Conservation (phyloP, 805 yeast genomes). For the Starmerella lactis-condensi region DNA sequence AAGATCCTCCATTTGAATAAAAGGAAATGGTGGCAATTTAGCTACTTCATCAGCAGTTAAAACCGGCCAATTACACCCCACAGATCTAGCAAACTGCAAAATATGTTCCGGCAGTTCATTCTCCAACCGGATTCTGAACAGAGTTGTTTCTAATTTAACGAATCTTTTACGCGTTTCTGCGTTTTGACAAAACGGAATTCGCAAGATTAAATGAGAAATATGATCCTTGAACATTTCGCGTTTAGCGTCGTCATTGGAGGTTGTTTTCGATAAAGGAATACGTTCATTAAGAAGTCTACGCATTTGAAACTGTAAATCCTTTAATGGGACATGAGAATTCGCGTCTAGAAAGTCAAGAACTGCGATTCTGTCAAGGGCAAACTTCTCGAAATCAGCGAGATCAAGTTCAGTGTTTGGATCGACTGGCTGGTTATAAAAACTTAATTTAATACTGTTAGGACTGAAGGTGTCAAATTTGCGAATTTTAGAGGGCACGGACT, state of each 20-base stretch:
- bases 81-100: constrained; percentile 42
- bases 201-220: constrained; percentile 71
- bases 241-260: no score
- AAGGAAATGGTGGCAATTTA: constrained; percentile 35
- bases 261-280: constrained; percentile 36
- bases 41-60: constrained; percentile 45
- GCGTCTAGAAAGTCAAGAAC: constrained; percentile 72
- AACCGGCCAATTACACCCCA: constrained; percentile 54
- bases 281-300: constrained; percentile 45
- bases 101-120: constrained; percentile 49
- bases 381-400: constrained; percentile 75
- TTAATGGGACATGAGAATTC: constrained; percentile 28
- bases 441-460: constrained; percentile 27
- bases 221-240: constrained; percentile 73
- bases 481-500: background rate
- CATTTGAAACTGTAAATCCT: constrained; percentile 45
- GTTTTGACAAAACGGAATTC: constrained; percentile 70
- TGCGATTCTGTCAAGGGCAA: constrained; percentile 86
- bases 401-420: constrained; percentile 81
- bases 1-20: background rate
- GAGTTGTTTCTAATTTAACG: constrained; percentile 49
- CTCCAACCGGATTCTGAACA: constrained; percentile 58
- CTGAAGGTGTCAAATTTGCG: background rate
- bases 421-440: constrained; percentile 38
- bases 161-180: constrained; percentile 71